Evolutionary conservation across 1,139 yeast genomes (phyloP), one percentile per base, ranked within the genome.

Genomic region (Suhomyces wounanorum): DNA sequence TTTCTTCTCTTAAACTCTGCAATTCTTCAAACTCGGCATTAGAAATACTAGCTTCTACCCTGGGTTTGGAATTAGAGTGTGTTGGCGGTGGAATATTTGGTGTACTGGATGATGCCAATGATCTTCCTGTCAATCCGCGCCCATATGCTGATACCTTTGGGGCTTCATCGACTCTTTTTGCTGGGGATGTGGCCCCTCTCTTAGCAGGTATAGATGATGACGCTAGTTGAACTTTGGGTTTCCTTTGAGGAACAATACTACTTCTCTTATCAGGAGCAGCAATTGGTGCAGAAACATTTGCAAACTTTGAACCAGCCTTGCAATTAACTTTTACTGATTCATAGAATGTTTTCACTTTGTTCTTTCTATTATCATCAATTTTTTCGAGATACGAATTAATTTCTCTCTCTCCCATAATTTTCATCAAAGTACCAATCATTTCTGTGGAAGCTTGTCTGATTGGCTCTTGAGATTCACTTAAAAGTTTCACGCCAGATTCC

Each of bases 401-500:
- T 47, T 83, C 86, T 48, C 94, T 73, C 60, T 84, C 88, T 0
- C 97, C 97, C 7, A 84, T 78, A 16, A 91, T 79, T 66, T 89
- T 89, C 88, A 89, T 87, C 52, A 92, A 69, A 0, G 88, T 84
- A 6, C 97, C 98, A 43, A 91, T 79, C 61, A 86, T 77, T 61
- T 87, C 91, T 38, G 92, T 86, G 0, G 94, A 87, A 1, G 86
- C 84, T 50, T 85, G 82, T 63, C 99, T 81, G 1, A 90, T 86
- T 1, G 95, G 90, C 52, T 90, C 96, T 63, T 87, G 90, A 0
- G 96, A 85, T 57, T 94, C 99, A 48, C 82, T 76, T 38, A 91
- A 78, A 17, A 89, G 72, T 61, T 86, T 87, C 8, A 79, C 76
- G 2, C 83, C 81, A 1, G 70, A 66, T 1, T 73, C 80, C 75